Evolutionary conservation across 441 rosid species (phyloP).

Genomic region (Gossypium davidsonii): DNA sequence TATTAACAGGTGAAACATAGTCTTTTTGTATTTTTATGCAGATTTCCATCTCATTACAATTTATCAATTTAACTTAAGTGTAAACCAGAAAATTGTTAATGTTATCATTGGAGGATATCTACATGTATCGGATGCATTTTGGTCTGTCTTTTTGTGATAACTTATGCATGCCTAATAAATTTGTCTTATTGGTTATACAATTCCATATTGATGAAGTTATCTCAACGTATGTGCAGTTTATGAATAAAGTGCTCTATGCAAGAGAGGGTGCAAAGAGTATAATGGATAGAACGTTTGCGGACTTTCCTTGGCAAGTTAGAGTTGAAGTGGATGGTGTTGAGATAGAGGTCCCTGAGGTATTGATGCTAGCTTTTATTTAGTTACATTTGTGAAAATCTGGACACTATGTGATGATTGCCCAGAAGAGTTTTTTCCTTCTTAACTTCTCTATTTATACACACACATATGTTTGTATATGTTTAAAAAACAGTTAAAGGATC

Average conservation of each 20-base stretch:
- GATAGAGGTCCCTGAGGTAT: slow-evolving; percentile 94
- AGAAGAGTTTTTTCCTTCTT: background rate
- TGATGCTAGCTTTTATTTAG: slow-evolving; percentile 16
- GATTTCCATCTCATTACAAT: background rate
- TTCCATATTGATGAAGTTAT: slow-evolving; percentile 21
- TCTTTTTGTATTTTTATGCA: background rate
- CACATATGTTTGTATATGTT: background rate
- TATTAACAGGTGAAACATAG: background rate
- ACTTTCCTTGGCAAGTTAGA: slow-evolving; percentile 89
- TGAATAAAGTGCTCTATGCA: slow-evolving; percentile 97
- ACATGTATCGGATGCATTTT: background rate
- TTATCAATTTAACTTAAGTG: background rate
- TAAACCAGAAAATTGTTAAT: slow-evolving; percentile 1
- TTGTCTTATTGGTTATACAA: background rate
- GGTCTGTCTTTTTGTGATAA: background rate
- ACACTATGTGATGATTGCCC: background rate
- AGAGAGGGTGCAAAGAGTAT: slow-evolving; percentile 95
- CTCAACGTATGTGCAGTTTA: slow-evolving; percentile 55
- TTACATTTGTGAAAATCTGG: background rate
- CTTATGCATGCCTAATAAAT: background rate
- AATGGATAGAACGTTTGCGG: slow-evolving; percentile 92
- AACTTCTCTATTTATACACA: background rate
- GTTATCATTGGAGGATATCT: background rate
- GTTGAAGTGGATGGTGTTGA: slow-evolving; percentile 91
- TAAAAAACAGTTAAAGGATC: background rate